phyloP scores from a whole-genome alignment of 805 yeast genomes.

The Zygotorulaspora chibaensis region DNA sequence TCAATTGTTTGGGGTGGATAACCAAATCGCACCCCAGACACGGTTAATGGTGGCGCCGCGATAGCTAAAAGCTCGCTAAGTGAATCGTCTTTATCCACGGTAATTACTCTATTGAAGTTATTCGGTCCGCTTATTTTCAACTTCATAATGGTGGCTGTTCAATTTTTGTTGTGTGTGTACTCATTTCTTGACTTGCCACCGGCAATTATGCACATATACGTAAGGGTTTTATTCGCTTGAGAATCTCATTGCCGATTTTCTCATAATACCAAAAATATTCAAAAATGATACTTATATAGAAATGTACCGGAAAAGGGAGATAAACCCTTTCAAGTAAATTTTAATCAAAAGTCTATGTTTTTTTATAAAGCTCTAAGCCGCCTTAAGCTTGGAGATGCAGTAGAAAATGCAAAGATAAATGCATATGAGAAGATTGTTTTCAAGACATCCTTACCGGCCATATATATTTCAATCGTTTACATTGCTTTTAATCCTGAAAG shows the following conservation, averaged over 20 bases:
- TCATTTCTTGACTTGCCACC: not conserved
- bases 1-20: slow-evolving; percentile 55
- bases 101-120: slow-evolving; percentile 33
- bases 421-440: not conserved
- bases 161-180: not conserved
- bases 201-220: not conserved
- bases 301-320: too few species aligned
- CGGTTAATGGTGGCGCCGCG: slow-evolving; percentile 7
- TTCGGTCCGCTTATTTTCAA: slow-evolving; percentile 35
- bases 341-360: too few species aligned
- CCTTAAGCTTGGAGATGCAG: not conserved
- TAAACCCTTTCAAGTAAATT: too few species aligned
- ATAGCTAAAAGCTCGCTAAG: slow-evolving; percentile 33
- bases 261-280: not conserved
- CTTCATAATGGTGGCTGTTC: slow-evolving; percentile 30
- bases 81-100: slow-evolving; percentile 37
- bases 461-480: too few species aligned
- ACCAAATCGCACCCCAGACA: slow-evolving; percentile 43
- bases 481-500: too few species aligned
- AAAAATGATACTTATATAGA: not conserved
- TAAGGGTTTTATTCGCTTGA: not conserved
- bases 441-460: too few species aligned
- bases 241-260: not conserved
- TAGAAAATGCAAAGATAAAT: not conserved
- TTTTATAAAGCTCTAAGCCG: not conserved